Conservation (phyloP, 2,329 filamentous ascomycete species). For the Colletotrichum sp. region DNA sequence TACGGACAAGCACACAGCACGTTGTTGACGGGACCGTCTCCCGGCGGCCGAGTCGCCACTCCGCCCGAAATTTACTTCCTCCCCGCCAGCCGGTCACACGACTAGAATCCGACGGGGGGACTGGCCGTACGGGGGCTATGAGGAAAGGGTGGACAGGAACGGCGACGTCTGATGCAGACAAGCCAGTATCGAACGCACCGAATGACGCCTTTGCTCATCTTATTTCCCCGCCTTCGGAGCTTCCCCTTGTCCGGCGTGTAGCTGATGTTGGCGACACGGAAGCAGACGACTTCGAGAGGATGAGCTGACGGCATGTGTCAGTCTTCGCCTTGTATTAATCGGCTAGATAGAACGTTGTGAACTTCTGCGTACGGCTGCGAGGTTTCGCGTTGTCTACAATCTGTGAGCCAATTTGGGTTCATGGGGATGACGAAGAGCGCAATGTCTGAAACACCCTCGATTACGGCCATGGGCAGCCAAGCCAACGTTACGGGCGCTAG, state of each 20-base stretch:
- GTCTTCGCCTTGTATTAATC: not conserved
- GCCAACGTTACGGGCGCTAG: slow-evolving; percentile 5
- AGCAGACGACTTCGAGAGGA: not conserved
- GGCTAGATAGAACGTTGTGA: not conserved
- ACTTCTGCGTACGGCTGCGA: not conserved
- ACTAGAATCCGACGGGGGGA: not conserved
- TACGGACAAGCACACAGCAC: not conserved
- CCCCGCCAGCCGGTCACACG: not conserved
- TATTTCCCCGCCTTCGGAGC: not conserved
- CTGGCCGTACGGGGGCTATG: not conserved
- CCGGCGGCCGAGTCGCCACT: not conserved
- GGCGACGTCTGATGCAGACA: not conserved
- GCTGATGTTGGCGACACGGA: not conserved
- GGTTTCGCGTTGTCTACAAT: not conserved
- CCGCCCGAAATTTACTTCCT: not conserved
- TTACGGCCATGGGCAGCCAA: slow-evolving; percentile 1
- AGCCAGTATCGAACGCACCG: not conserved
- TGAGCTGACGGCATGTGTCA: not conserved
- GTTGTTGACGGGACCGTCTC: not conserved
- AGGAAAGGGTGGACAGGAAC: not conserved
- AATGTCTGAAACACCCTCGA: slow-evolving; percentile 12
- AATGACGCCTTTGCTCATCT: not conserved
- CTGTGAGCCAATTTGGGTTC: not conserved
- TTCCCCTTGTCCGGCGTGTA: not conserved
- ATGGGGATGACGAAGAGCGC: slow-evolving; percentile 10